phyloP scores from a whole-genome alignment of 83 land plant genomes.

The Picea engelmannii region DNA sequence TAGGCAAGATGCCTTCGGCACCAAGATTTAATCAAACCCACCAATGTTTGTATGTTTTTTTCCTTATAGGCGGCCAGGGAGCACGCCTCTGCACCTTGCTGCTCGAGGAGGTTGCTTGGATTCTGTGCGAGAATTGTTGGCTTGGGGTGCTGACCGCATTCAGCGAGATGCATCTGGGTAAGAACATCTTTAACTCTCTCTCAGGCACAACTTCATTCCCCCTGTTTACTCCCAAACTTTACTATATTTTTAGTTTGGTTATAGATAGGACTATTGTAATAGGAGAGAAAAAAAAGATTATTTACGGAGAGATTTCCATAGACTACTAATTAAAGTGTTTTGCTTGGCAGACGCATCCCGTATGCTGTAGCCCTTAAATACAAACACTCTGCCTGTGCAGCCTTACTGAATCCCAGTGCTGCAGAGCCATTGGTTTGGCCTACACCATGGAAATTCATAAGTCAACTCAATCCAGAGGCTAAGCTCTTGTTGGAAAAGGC shows the following conservation, averaged over 20 bases:
- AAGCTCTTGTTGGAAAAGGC: constrained; percentile 62
- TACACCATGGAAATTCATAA: constrained; percentile 73
- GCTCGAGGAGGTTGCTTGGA: constrained; percentile 70
- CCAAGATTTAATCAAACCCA: background rate
- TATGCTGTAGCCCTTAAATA: constrained; percentile 59
- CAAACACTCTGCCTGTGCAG: constrained; percentile 62
- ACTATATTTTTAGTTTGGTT: background rate
- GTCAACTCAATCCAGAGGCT: constrained; percentile 64
- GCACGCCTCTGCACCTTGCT: constrained; percentile 80
- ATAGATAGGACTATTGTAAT: background rate
- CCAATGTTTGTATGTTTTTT: background rate
- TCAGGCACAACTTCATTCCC: background rate
- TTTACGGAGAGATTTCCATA: background rate
- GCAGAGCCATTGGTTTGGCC: constrained; percentile 89
- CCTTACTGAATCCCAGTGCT: constrained; percentile 65
- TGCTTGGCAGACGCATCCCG: constrained; percentile 71
- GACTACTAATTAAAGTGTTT: background rate
- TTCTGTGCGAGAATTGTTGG: constrained; percentile 65
- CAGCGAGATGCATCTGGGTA: constrained; percentile 69
- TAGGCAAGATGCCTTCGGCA: background rate
- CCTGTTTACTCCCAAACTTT: background rate
- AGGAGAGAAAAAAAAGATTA: background rate
- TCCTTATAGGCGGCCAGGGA: constrained; percentile 58
- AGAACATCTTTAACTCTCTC: background rate
- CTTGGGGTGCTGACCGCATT: constrained; percentile 85